phyloP scores from a whole-genome alignment of 169 alveolate genomes.

The Cryptosporidium baileyi region DNA sequence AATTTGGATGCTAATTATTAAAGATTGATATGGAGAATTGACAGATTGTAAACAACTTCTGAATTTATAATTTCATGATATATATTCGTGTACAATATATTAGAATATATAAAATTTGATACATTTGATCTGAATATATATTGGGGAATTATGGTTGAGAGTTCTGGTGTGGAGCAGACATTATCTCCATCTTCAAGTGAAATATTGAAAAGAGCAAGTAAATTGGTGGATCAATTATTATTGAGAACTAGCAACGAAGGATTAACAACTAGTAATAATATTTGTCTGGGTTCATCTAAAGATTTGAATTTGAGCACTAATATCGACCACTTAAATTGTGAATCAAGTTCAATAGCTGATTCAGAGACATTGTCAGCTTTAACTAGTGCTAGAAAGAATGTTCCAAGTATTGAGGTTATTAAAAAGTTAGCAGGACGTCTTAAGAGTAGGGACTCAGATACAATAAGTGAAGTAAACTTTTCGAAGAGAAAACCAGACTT shows the following conservation, averaged over 20 bases:
- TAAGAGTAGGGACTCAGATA: slow-evolving; percentile 40
- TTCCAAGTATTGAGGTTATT: slow-evolving; percentile 51
- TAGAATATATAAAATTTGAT: too few species aligned
- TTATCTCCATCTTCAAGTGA: slow-evolving; percentile 64
- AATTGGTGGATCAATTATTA: slow-evolving; percentile 40
- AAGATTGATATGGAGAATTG: too few species aligned
- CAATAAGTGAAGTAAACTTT: slow-evolving; percentile 46
- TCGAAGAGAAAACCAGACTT: neutral
- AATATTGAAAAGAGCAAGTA: slow-evolving; percentile 56
- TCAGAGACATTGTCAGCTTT: slow-evolving; percentile 53
- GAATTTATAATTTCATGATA: too few species aligned
- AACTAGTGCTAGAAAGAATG: slow-evolving; percentile 4
- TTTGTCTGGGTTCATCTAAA: too few species aligned
- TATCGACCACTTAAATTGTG: neutral
- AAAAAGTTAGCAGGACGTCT: slow-evolving; percentile 56
- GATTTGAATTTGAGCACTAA: neutral
- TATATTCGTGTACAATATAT: too few species aligned
- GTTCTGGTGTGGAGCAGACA: neutral
- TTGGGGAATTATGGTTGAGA: neutral
- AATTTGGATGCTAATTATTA: too few species aligned
- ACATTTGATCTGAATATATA: too few species aligned
- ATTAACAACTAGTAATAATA: neutral
- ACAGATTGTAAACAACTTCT: too few species aligned
- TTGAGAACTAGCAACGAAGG: neutral
- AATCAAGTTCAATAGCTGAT: slow-evolving; percentile 27